Evolutionary conservation across 495 filamentous ascomycete species (phyloP).

Genomic region (Achaetomiella virescens): DNA sequence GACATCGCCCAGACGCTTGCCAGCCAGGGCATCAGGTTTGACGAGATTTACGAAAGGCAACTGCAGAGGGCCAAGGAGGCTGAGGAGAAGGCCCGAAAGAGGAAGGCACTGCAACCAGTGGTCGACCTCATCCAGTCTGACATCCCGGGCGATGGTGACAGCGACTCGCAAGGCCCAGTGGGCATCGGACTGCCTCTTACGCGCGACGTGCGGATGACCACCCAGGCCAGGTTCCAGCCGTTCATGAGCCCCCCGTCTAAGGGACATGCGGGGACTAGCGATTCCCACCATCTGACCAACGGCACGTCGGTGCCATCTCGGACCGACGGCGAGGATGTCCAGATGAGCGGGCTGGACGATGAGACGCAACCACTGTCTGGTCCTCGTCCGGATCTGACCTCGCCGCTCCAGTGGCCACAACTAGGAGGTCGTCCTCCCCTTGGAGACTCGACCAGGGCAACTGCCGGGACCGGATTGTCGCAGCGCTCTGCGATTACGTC

Average conservation of each 20-base stretch:
- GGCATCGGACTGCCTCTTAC: conserved; percentile 53
- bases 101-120: conserved; percentile 41
- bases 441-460: conserved; percentile 29
- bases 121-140: conserved; percentile 34
- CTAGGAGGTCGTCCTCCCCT: conserved; percentile 12
- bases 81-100: conserved; percentile 54
- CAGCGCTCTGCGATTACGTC: conserved; percentile 70
- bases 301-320: conserved; percentile 58
- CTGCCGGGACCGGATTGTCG: conserved; percentile 43
- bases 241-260: conserved; percentile 44
- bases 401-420: conserved; percentile 23
- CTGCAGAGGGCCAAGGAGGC: conserved; percentile 59
- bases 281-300: conserved; percentile 52
- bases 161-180: conserved; percentile 49
- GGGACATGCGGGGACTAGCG: conserved; percentile 45
- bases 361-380: conserved; percentile 38
- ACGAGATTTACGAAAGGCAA: conserved; percentile 65
- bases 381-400: conserved; percentile 29
- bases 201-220: conserved; percentile 38
- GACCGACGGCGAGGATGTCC: conserved; percentile 46
- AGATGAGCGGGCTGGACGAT: conserved; percentile 56
- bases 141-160: conserved; percentile 28
- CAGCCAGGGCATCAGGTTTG: conserved; percentile 31
- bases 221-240: conserved; percentile 39
- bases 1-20: conserved; percentile 59